Evolutionary conservation across 305 asterid species (phyloP).

Genomic region (Solanum hybrid): DNA sequence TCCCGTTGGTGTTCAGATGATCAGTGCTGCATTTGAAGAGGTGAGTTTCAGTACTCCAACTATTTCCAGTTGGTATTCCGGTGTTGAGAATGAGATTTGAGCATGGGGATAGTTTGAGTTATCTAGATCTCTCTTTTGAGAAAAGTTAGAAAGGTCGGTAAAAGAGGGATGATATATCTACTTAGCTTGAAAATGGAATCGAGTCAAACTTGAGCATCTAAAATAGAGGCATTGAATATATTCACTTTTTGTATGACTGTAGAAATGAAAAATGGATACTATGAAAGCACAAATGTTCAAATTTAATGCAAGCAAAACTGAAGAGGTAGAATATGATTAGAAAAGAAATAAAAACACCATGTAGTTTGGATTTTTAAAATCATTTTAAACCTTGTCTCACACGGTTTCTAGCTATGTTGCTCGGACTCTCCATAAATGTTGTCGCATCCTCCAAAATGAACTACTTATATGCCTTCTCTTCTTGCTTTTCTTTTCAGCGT

Average conservation of each 20-base stretch:
- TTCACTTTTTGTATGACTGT: neutral
- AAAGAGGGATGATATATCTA: neutral
- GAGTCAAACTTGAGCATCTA: neutral
- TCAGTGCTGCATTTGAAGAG: conserved; percentile 90
- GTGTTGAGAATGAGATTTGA: neutral
- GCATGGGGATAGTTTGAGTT: neutral
- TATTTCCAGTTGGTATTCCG: neutral
- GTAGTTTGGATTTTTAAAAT: neutral
- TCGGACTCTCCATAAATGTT: neutral
- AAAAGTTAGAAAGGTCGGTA: neutral
- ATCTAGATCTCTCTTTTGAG: neutral
- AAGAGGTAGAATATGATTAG: neutral
- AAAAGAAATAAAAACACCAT: neutral
- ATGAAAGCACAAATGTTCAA: neutral
- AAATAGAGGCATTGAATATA: neutral
- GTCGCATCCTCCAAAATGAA: too few species aligned
- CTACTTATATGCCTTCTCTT: neutral
- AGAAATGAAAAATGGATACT: neutral
- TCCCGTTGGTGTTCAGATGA: conserved; percentile 88
- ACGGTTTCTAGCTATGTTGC: neutral
- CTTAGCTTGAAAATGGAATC: neutral
- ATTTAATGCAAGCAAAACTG: neutral
- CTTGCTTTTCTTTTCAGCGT: neutral
- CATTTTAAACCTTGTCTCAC: neutral
- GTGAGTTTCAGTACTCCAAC: conserved; percentile 18